Base-by-base conservation (phyloP, 495 filamentous ascomycete species). In the Daldinia loculata region DNA sequence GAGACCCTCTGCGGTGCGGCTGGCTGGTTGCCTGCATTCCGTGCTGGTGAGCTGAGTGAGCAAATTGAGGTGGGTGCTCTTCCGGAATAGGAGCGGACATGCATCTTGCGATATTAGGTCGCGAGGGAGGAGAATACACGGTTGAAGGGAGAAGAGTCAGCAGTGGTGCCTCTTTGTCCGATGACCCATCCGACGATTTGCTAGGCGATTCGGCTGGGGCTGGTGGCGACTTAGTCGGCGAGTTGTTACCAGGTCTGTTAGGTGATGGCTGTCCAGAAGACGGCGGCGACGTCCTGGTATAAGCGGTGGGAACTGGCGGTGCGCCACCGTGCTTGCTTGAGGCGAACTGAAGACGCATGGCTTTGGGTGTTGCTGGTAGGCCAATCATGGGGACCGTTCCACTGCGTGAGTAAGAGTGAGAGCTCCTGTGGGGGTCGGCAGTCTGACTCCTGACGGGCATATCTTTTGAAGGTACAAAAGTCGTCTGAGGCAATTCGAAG, bases 281-380 rank as follows among this genome's bases (percentile, higher is more conserved):
- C 1, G 70, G 17, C 6, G 74, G 75, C 32, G 73, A 80, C 7
- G 71, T 62, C 57, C 74, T 79, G 1, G 43, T 48, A 60, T 84
- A 85, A 15, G 80, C 83, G 17, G 86, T 81, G 5, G 92, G 90
- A 6, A 94, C 84, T 8, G 86, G 83, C 2, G 93, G 91, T 2
- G 94, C 88, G 12, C 86, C 84, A 14, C 34, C 39, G 29, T 89
- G 89, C 50, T 87, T 87, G 50, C 79, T 79, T 61, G 81, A 83
- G 69, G 89, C 85, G 69, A 93, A 89, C 53, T 90, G 89, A 3
- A 94, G 89, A 27, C 91, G 87, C 93, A 96, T 95, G 2, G 93
- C 92, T 80, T 90, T 85, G 22, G 93, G 93, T 6, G 93, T 96
- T 4, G 93, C 91, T 45, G 93, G 92, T 1, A 97, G 84, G 2